These are phyloP conservation scores for Singerocomus inundabilis DNA, from an alignment of 1,284 basidiomycete species.

Conservation along the genomic window DNA sequence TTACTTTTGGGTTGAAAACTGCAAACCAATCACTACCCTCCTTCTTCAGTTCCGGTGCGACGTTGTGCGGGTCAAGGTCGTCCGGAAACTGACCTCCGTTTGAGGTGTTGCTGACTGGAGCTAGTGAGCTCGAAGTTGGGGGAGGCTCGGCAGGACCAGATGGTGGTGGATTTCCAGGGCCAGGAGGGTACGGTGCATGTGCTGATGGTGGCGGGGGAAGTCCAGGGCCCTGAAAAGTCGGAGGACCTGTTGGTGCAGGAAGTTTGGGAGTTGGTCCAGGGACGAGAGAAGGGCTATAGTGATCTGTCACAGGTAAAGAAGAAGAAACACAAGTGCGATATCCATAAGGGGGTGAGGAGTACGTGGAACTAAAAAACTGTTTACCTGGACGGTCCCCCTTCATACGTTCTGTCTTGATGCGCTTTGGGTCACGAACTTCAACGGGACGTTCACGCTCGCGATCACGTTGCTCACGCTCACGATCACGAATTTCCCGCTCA, in stretches of 20 bases:
- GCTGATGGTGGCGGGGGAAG: constrained; percentile 37
- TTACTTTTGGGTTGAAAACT: constrained; percentile 86
- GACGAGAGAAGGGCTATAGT: constrained; percentile 36
- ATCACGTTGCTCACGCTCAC: constrained; percentile 40
- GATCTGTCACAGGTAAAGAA: constrained; percentile 27
- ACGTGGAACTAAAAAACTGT: constrained; percentile 23
- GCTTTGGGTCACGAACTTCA: constrained; percentile 43
- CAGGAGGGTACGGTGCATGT: constrained; percentile 37
- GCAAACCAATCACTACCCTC: constrained; percentile 95
- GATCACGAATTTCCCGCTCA: constrained; percentile 37
- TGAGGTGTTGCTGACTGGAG: constrained; percentile 28
- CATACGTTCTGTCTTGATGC: constrained; percentile 46
- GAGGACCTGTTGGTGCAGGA: constrained; percentile 29
- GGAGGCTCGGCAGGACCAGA: constrained; percentile 28
- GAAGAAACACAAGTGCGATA: constrained; percentile 27
- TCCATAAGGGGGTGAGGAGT: constrained; percentile 32
- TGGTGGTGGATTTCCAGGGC: constrained; percentile 34
- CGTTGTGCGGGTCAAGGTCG: constrained; percentile 46
- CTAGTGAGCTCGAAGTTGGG: constrained; percentile 25
- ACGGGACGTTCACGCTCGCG: constrained; percentile 36
- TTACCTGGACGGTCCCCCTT: constrained; percentile 41
- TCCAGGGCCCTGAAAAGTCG: constrained; percentile 38
- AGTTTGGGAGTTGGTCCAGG: constrained; percentile 36
- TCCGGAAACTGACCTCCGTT: constrained; percentile 42
- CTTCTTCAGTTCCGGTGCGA: constrained; percentile 61